A percentile compares a stretch with the other conserved stretches of the same genome.
Evolutionary conservation across 768 basidiomycete species (phyloP).

Genomic region (Termitomyces sp.): DNA sequence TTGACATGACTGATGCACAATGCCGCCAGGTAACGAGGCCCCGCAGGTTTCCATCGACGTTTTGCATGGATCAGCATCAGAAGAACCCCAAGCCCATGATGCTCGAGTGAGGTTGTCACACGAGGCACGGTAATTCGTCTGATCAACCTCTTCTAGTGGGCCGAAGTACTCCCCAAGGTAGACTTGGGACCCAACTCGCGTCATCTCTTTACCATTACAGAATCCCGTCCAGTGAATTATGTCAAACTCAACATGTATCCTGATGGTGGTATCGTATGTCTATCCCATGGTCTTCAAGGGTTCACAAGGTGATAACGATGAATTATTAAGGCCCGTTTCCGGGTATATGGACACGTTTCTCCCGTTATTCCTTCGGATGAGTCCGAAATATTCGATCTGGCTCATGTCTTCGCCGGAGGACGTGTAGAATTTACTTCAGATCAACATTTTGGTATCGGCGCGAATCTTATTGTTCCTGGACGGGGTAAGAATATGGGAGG

Average conservation of each 20-base stretch:
- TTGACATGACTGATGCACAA: background rate
- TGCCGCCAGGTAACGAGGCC: conserved; percentile 70
- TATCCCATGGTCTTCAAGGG: conserved; percentile 4
- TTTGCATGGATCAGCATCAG: conserved; percentile 39
- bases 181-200: conserved; percentile 80
- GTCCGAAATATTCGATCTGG: conserved; percentile 69
- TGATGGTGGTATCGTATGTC: conserved; percentile 90
- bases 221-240: conserved; percentile 56
- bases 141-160: conserved; percentile 59
- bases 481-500: conserved; percentile 95
- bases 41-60: conserved; percentile 78
- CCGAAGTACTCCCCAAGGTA: conserved; percentile 70
- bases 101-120: conserved; percentile 44
- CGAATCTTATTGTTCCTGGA: conserved; percentile 89
- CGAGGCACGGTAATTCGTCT: background rate
- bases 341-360: conserved; percentile 80
- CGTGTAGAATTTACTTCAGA: conserved; percentile 83
- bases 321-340: conserved; percentile 73
- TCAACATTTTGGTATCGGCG: conserved; percentile 92
- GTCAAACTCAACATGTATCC: conserved; percentile 95
- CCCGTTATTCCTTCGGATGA: conserved; percentile 55
- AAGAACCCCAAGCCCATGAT: conserved; percentile 45
- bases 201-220: conserved; percentile 79
- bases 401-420: conserved; percentile 88
- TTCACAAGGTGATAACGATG: conserved; percentile 3